Percentiles rank a stretch among this genome's conserved stretches.
phyloP scores from a whole-genome alignment of 768 basidiomycete genomes.

The Kwoniella sp. region DNA sequence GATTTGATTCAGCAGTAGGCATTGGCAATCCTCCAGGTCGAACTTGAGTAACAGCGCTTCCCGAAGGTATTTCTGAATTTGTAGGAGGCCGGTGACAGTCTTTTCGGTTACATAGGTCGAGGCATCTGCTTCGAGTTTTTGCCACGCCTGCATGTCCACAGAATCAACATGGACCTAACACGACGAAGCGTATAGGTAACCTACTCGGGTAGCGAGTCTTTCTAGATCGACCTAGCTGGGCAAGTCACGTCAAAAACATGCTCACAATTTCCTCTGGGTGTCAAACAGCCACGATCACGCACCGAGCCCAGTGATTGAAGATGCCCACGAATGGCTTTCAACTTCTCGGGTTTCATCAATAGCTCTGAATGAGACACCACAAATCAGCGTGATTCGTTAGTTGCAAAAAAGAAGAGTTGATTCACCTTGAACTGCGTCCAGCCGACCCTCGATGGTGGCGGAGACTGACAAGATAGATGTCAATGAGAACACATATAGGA shows the following conservation, averaged over 20 bases:
- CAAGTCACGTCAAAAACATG: constrained; percentile 20
- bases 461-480: constrained; percentile 21
- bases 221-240: constrained; percentile 74
- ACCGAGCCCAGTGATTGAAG: not conserved
- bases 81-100: constrained; percentile 63
- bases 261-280: too few relatives aligned
- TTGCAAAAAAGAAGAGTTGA: not conserved
- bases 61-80: constrained; percentile 68
- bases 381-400: constrained; percentile 1
- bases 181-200: not conserved
- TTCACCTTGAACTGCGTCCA: constrained; percentile 82
- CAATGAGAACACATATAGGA: too few relatives aligned
- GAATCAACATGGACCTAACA: too few relatives aligned
- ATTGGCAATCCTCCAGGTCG: not conserved
- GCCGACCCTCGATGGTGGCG: constrained; percentile 69
- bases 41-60: not conserved
- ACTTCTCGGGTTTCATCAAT: not conserved
- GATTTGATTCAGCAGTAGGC: not conserved
- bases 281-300: constrained; percentile 10
- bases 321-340: constrained; percentile 2
- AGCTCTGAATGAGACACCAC: constrained; percentile 2
- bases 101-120: constrained; percentile 12
- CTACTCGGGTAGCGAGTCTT: constrained; percentile 65
- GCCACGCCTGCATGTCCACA: not conserved
- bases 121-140: not conserved